These are phyloP conservation scores for Croton setiger DNA, from an alignment of 441 rosid species.

Conservation along the genomic window DNA sequence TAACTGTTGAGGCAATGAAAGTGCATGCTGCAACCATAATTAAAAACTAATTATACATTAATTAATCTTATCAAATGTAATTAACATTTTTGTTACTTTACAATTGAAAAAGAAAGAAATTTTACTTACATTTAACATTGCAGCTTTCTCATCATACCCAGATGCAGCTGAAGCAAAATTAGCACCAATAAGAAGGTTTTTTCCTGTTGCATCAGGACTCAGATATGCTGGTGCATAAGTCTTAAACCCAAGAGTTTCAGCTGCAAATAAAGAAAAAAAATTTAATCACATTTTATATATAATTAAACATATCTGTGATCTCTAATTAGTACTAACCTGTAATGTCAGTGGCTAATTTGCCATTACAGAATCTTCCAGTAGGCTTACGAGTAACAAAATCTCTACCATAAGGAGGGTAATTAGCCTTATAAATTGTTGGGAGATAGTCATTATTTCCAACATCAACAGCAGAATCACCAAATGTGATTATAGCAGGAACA, in stretches of 20 bases:
- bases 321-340: conserved; percentile 51
- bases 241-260: conserved; percentile 79
- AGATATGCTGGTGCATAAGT: conserved; percentile 71
- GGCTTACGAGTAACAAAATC: conserved; percentile 66
- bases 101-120: not conserved
- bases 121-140: conserved; percentile 44
- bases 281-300: not conserved
- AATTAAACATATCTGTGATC: not conserved
- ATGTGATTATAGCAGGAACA: conserved; percentile 69
- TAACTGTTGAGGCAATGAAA: conserved; percentile 65
- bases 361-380: conserved; percentile 92
- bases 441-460: conserved; percentile 91
- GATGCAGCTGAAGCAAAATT: conserved; percentile 96
- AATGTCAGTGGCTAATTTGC: conserved; percentile 80
- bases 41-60: not conserved
- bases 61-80: too few species aligned
- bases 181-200: conserved; percentile 79
- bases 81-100: too few species aligned
- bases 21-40: conserved; percentile 77
- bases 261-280: conserved; percentile 30
- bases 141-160: conserved; percentile 80
- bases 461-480: conserved; percentile 87
- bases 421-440: conserved; percentile 67
- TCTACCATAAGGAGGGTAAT: conserved; percentile 89
- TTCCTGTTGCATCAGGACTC: conserved; percentile 85